Base-by-base conservation (phyloP, 805 yeast species). In the Saturnispora silvae region DNA sequence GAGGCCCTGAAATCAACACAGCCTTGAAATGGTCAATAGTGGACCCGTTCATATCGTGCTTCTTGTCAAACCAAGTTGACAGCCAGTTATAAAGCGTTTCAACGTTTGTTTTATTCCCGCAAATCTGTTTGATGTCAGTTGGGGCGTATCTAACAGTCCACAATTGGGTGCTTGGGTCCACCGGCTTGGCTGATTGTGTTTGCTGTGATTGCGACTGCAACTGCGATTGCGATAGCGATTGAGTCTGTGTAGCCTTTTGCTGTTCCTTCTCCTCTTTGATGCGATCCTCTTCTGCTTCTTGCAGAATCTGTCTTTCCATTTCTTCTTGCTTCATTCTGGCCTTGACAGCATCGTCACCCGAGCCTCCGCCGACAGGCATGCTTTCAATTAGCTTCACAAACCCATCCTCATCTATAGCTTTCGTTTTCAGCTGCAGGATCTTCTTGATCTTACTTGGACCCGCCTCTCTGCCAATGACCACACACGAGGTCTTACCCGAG, bases 111-210 rank as follows among this genome's bases (percentile, higher is more conserved):
- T 83, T 85, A 56, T 87, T 87, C 43, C 99, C 99, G 60, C 96
- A 87, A 19, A 92, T 73, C 46, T 89, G 96, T 28, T 65, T 63
- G 32, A 81, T 42, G 26, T 67, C 66, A 1, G 74, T 70, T 8
- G 99, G 99, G 0, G 97, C 97, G 57, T 92, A 84, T 54, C 77
- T 85, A 4, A 75, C 80, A 0, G 99, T 92, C 98, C 98, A 92
- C 40, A 92, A 61, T 49, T 78, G 79, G 38, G 28, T 29, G 4
- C 30, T 35, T 30, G 22, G 35, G 28, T 37, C 42, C 20, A 47
- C 50, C 5, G 52, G 50, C n/a, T 33, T 37, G 33, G 41, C 15
- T 2, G 30, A n/a, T 9, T 33, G 32, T 4, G 28, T 25, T 11
- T 32, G 25, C n/a, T 25, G 24, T 4, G 40, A 34, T 11, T 27